Evolutionary conservation across 1,284 basidiomycete genomes (phyloP), one percentile per base, ranked within the genome.

Genomic region (Leccinum pallidistipes): DNA sequence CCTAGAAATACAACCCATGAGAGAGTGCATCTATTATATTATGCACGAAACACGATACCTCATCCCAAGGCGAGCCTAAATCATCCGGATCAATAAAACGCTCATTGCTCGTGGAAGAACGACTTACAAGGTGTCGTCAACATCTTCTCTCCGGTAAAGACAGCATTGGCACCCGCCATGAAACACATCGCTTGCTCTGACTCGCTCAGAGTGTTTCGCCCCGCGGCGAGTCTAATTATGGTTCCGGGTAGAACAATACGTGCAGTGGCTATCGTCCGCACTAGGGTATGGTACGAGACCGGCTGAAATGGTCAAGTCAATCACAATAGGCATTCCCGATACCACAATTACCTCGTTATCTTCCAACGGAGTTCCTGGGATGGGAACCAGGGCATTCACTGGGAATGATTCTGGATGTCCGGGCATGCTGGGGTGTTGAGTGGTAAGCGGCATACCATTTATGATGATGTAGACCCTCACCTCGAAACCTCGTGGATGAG

Each of bases 361-460:
- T 74, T 91, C 89, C 34, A 90, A 77, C 34, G 88, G 87, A 27
- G 88, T 91, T 34, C 91, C 91, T 66, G 85, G 79, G 63, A 92
- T 91, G 18, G 90, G 90, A 4, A 91, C 87, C 58, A 99, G 83
- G 5, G 97, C 97, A 76, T 99, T 99, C 65, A 99, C 96, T 2
- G 97, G 97, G 84, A 99, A 99, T 10, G 94, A 96, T 77, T 99
- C 97, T 21, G 97, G 97, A 69, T 97, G 94, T 74, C 96, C 92
- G 49, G 94, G 89, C 83, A 98, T 90, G 71, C 94, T 96, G 65
- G 16, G 45, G 31, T 14, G 59, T 52, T 57, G 40, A 43, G 11
- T 18, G 32, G 51, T 71, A 16, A 71, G 57, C 8, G 10, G 14
- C 5, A 32, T 27, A 4, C 43, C 34, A 31, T 47, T 54, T 10